These are phyloP conservation scores for Fraxinus floribunda DNA, from an alignment of 305 asterid species.

Conservation along the genomic window DNA sequence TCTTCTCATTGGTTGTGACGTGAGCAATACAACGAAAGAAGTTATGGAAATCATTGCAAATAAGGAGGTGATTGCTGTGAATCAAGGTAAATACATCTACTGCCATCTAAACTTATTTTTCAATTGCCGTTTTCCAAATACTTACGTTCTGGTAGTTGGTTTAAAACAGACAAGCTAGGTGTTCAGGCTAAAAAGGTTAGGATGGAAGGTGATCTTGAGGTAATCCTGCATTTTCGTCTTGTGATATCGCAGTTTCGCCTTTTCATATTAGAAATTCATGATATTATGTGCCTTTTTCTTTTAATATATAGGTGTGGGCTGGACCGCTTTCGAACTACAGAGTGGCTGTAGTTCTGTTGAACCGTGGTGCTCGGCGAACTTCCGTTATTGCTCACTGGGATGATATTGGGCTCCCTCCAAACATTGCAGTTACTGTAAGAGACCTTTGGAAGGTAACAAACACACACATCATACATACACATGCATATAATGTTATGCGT, in stretches of 20 bases:
- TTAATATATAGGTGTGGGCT: constrained; percentile 63
- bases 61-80: constrained; percentile 69
- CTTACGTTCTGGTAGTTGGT: neutral
- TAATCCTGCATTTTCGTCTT: constrained; percentile 17
- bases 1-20: constrained; percentile 81
- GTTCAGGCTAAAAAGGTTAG: constrained; percentile 78
- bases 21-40: constrained; percentile 57
- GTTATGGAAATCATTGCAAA: constrained; percentile 60
- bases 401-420: constrained; percentile 64
- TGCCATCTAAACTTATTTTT: neutral
- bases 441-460: constrained; percentile 73
- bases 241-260: neutral
- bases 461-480: neutral
- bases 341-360: constrained; percentile 64
- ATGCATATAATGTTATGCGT: neutral
- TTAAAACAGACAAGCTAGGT: constrained; percentile 57
- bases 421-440: constrained; percentile 47
- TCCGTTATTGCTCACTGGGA: constrained; percentile 78
- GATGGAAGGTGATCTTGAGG: constrained; percentile 79
- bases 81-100: constrained; percentile 55
- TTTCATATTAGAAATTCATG: neutral
- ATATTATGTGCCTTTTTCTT: neutral
- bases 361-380: constrained; percentile 43
- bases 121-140: too few species aligned
- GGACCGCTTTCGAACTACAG: constrained; percentile 71